Evolutionary conservation across 345 rosid genomes (phyloP).

Genomic region (Cardamine chenopodiifolia): DNA sequence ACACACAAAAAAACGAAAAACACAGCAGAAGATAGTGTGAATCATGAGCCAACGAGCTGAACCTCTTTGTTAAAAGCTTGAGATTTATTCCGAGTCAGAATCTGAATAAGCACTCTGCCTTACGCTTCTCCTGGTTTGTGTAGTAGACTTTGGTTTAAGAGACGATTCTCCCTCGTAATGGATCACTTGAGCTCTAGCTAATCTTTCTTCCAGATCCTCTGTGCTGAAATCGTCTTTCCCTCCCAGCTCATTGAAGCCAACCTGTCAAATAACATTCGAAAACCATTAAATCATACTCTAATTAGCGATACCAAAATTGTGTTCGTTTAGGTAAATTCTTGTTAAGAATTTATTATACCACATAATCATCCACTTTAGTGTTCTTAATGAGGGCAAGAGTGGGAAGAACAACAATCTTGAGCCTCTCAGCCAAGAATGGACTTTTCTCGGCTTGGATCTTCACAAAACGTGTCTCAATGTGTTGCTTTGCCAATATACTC

Average conservation of each 20-base stretch:
- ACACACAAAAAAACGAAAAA: background rate
- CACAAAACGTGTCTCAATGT: slow-evolving; percentile 92
- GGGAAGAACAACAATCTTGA: slow-evolving; percentile 90
- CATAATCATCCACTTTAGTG: slow-evolving; percentile 96
- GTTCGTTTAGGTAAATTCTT: background rate
- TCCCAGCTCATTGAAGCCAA: slow-evolving; percentile 93
- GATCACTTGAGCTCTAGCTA: slow-evolving; percentile 85
- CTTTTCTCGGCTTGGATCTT: slow-evolving; percentile 98
- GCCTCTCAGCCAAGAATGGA: slow-evolving; percentile 91
- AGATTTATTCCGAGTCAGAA: slow-evolving; percentile 63
- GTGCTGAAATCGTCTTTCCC: slow-evolving; percentile 95
- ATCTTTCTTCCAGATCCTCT: slow-evolving; percentile 86
- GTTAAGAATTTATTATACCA: slow-evolving; percentile 46
- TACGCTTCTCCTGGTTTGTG: slow-evolving; percentile 66
- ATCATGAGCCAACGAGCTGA: background rate
- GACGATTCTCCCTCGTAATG: slow-evolving; percentile 86
- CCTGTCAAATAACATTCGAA: slow-evolving; percentile 49
- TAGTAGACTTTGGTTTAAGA: slow-evolving; percentile 48
- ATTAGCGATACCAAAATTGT: background rate
- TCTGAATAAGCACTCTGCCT: slow-evolving; percentile 63
- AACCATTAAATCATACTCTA: background rate
- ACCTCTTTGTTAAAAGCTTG: background rate
- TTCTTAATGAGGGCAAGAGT: slow-evolving; percentile 94
- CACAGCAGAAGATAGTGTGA: background rate
- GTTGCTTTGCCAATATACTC: slow-evolving; percentile 83